These are phyloP conservation scores for Lophiostoma macrostomum DNA, from an alignment of 495 filamentous ascomycete species.

Conservation along the genomic window DNA sequence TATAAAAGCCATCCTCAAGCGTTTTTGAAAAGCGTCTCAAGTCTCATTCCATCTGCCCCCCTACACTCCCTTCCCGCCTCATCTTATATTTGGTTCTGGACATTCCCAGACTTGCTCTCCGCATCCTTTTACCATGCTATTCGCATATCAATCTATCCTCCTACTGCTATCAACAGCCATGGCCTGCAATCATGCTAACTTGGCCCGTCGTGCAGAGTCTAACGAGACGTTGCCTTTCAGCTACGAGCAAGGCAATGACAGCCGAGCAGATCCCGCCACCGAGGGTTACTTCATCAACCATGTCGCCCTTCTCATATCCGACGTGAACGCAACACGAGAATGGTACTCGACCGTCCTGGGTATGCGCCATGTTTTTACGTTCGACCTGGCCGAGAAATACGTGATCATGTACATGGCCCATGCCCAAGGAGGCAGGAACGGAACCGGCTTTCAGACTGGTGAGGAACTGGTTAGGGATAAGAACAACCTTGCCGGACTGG, in stretches of 20 bases:
- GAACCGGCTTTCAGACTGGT: slow-evolving; percentile 40
- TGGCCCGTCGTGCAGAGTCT: background rate
- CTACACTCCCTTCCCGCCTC: no score
- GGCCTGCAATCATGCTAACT: background rate
- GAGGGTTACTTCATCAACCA: slow-evolving; percentile 48
- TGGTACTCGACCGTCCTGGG: slow-evolving; percentile 51
- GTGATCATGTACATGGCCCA: slow-evolving; percentile 39
- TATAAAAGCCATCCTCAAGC: no score
- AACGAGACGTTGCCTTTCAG: background rate
- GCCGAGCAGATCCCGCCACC: slow-evolving; percentile 36
- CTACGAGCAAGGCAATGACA: background rate
- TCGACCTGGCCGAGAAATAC: slow-evolving; percentile 29
- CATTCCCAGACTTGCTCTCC: no score
- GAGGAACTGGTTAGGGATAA: slow-evolving; percentile 36
- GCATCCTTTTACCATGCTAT: no score
- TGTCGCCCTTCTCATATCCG: slow-evolving; percentile 44
- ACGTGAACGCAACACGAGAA: slow-evolving; percentile 42
- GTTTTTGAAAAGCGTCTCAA: no score
- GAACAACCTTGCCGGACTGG: slow-evolving; percentile 38
- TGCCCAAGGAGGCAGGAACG: slow-evolving; percentile 40
- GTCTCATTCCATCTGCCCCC: no score
- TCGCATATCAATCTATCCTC: no score
- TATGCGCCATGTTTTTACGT: slow-evolving; percentile 49
- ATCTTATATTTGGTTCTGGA: no score
- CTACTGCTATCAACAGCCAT: background rate